Conservation (phyloP, 164 flowering plant genomes). For the Macadamia integrifolia region DNA sequence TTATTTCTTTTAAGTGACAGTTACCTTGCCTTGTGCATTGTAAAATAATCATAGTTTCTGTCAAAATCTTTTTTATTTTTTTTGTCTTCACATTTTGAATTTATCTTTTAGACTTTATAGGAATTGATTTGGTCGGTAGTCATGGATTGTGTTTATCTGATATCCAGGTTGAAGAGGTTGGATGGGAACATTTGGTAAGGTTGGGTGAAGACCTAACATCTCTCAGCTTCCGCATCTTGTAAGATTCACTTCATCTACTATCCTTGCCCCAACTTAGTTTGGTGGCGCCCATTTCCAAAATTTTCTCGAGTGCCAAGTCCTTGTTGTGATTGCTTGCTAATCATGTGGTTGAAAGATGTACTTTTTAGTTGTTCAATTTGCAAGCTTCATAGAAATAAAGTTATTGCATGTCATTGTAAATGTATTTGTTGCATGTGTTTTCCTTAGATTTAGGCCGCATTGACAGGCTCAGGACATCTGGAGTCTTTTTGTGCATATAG, state of each 20-base stretch:
- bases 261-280: not conserved
- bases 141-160: not conserved
- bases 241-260: slow-evolving; percentile 17
- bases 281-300: not conserved
- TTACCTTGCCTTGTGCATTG: no score
- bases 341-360: not conserved
- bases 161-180: slow-evolving; percentile 72
- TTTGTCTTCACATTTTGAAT: no score
- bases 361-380: not conserved
- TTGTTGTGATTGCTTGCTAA: not conserved
- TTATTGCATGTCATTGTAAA: not conserved
- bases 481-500: no score
- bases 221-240: slow-evolving; percentile 53
- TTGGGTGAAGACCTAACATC: slow-evolving; percentile 40
- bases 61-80: no score
- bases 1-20: no score
- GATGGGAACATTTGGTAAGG: slow-evolving; percentile 63
- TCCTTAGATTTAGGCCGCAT: not conserved
- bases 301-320: not conserved
- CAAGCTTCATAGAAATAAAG: not conserved
- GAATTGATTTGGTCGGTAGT: not conserved
- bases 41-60: no score
- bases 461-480: not conserved
- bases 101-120: no score
- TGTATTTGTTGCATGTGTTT: not conserved